A percentile compares a stretch with the other conserved stretches of the same genome.
These are phyloP conservation scores for Macrophomina tecta DNA, from an alignment of 2,329 filamentous ascomycete species.

Conservation along the genomic window DNA sequence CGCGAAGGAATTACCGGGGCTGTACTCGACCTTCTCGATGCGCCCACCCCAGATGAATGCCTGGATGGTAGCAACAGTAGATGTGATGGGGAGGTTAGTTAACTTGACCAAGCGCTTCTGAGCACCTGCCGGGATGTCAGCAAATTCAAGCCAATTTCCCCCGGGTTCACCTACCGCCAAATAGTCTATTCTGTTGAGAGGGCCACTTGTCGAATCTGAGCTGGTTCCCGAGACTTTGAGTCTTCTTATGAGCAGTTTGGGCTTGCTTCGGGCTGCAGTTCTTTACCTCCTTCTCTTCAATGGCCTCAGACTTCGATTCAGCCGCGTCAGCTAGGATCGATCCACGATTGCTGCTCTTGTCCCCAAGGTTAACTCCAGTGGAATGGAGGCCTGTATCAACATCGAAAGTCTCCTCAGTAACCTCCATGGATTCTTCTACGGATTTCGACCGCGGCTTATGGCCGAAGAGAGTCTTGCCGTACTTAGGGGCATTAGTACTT, in stretches of 20 bases:
- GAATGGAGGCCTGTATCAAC: too few relatives aligned
- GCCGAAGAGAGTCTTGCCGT: not conserved
- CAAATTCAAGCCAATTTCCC: not conserved
- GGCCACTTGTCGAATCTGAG: slow-evolving; percentile 15
- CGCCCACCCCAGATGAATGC: slow-evolving; percentile 47
- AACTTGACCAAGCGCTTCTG: slow-evolving; percentile 30
- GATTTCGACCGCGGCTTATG: not conserved
- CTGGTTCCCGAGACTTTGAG: not conserved
- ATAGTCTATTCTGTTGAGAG: not conserved
- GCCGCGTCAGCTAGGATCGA: not conserved
- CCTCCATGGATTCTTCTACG: not conserved
- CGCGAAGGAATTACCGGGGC: slow-evolving; percentile 35
- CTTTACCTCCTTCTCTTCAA: not conserved
- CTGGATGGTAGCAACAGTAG: slow-evolving; percentile 33
- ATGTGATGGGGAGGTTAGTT: slow-evolving; percentile 26
- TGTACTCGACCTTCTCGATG: slow-evolving; percentile 40
- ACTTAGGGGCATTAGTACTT: not conserved
- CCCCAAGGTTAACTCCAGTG: not conserved
- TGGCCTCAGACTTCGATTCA: not conserved
- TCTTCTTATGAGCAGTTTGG: not conserved
- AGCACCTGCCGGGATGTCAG: not conserved
- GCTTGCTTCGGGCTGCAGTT: not conserved
- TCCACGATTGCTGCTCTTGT: not conserved
- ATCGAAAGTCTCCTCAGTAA: not conserved
- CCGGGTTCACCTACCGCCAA: slow-evolving; percentile 1